Evolutionary conservation across 1,139 yeast species (phyloP).

Genomic region (Debaryomycetaceae sp.): DNA sequence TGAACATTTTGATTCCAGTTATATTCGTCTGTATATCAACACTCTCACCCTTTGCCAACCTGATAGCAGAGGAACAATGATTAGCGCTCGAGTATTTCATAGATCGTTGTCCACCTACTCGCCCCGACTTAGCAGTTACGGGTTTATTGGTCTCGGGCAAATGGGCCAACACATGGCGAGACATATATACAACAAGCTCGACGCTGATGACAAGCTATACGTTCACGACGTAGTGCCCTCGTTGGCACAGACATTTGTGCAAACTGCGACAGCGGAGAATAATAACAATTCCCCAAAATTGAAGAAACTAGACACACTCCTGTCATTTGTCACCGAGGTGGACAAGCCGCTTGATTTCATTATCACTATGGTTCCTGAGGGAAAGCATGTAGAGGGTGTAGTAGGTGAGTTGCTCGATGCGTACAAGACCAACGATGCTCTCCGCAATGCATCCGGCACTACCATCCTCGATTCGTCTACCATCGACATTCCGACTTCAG

Average conservation of each 20-base stretch:
- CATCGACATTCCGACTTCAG: slow-evolving; percentile 51
- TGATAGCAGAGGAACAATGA: not conserved
- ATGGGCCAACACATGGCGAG: slow-evolving; percentile 63
- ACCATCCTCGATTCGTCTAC: slow-evolving; percentile 53
- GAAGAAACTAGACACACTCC: slow-evolving; percentile 19
- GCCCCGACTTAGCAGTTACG: slow-evolving; percentile 27
- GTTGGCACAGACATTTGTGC: slow-evolving; percentile 26
- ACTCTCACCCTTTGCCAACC: too few species aligned
- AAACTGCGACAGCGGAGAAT: slow-evolving; percentile 19
- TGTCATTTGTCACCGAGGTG: slow-evolving; percentile 34
- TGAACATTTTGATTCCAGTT: too few species aligned
- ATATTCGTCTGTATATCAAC: too few species aligned
- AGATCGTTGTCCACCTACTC: slow-evolving; percentile 1
- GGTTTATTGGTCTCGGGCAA: slow-evolving; percentile 57
- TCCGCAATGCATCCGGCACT: slow-evolving; percentile 13
- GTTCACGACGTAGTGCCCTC: slow-evolving; percentile 42
- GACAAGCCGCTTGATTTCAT: slow-evolving; percentile 40
- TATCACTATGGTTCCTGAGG: slow-evolving; percentile 60
- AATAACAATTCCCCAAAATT: slow-evolving; percentile 22
- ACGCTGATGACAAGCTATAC: slow-evolving; percentile 36
- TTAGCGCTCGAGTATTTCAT: not conserved
- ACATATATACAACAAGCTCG: slow-evolving; percentile 44
- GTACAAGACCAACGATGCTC: slow-evolving; percentile 17
- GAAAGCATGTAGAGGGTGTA: slow-evolving; percentile 48
- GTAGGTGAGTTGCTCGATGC: slow-evolving; percentile 36